These are phyloP conservation scores for Alternaria ventricosa DNA, from an alignment of 2,329 filamentous ascomycete genomes.

Conservation along the genomic window DNA sequence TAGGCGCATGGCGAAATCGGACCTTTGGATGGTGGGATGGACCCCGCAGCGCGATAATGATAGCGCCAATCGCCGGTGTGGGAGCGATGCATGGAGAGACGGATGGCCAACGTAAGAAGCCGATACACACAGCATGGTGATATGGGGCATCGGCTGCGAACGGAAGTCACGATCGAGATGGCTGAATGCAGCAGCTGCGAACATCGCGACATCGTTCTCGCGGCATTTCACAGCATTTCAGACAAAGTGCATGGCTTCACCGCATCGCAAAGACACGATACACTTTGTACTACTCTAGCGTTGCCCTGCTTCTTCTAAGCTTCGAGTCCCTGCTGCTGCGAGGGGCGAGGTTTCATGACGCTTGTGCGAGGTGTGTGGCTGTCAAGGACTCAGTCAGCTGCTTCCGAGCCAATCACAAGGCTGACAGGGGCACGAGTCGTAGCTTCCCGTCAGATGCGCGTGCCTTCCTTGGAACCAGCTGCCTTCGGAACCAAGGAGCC, in stretches of 20 bases:
- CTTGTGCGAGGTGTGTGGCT: conserved; percentile 12
- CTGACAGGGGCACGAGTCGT: conserved; percentile 20
- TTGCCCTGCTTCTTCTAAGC: conserved; percentile 21
- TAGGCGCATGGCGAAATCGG: conserved; percentile 35
- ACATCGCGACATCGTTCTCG: background rate
- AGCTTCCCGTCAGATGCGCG: conserved; percentile 27
- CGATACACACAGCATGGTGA: conserved; percentile 12
- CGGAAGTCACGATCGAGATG: conserved; percentile 23
- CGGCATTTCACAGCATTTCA: background rate
- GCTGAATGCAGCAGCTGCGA: background rate
- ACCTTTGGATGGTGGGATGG: conserved; percentile 20
- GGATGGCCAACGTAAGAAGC: conserved; percentile 22
- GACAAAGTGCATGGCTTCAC: background rate
- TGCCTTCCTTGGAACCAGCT: conserved; percentile 28
- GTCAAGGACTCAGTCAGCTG: conserved; percentile 19
- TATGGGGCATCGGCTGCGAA: conserved; percentile 36
- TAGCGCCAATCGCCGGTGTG: conserved; percentile 42
- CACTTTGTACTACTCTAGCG: background rate
- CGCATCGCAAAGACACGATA: background rate
- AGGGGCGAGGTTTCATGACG: conserved; percentile 18
- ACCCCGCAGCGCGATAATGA: conserved; percentile 43
- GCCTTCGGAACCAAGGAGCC: conserved; percentile 16
- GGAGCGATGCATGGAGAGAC: conserved; percentile 34
- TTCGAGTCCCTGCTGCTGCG: conserved; percentile 12
- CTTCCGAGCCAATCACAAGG: conserved; percentile 20